phyloP scores from a whole-genome alignment of 169 alveolate species.

The Plasmodium coatneyi region DNA sequence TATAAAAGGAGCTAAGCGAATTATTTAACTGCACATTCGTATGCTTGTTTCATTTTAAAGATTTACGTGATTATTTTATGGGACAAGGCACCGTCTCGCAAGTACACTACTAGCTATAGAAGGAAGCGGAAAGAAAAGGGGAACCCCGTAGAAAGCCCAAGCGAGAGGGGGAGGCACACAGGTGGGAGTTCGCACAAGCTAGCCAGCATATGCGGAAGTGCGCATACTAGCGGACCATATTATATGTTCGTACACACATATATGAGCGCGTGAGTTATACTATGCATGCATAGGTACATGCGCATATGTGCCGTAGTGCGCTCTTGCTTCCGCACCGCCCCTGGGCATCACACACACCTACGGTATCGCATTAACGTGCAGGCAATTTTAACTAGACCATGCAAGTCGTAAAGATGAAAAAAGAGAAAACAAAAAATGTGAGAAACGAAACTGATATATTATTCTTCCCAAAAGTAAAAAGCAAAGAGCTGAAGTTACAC shows the following conservation, averaged over 20 bases:
- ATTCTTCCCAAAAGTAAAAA: background rate
- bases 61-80: conserved; percentile 14
- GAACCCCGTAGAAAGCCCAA: background rate
- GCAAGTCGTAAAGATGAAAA: conserved; percentile 38
- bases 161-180: background rate
- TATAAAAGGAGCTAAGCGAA: background rate
- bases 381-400: background rate
- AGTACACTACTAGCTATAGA: background rate
- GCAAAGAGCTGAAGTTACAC: conserved; percentile 34
- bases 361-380: background rate
- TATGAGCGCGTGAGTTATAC: background rate
- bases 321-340: background rate
- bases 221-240: background rate
- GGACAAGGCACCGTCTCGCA: background rate
- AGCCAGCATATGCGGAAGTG: background rate
- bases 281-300: background rate
- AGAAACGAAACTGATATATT: conserved; percentile 8
- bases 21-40: background rate
- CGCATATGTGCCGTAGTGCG: background rate
- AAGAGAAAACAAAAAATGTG: conserved; percentile 10
- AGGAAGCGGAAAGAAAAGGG: background rate
- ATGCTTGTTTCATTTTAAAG: background rate
- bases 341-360: background rate
- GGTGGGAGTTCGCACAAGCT: background rate
- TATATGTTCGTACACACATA: background rate